These are phyloP conservation scores for Clarireedia homoeocarpa DNA, from an alignment of 2,329 filamentous ascomycete genomes.

Conservation along the genomic window DNA sequence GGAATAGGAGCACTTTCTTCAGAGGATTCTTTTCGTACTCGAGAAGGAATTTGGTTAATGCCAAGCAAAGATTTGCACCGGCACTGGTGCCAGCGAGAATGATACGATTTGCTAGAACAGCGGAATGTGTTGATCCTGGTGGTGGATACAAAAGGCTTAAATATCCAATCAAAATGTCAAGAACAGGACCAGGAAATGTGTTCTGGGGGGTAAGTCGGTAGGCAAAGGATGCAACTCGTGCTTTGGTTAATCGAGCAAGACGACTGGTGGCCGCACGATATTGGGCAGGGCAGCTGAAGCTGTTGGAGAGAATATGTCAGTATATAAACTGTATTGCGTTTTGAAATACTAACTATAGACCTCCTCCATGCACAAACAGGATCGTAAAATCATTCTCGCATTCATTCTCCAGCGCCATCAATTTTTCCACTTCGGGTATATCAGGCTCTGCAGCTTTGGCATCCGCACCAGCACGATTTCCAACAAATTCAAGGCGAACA, in stretches of 20 bases:
- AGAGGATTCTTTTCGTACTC: constrained; percentile 45
- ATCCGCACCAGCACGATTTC: background rate
- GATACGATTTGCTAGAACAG: constrained; percentile 57
- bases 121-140: constrained; percentile 54
- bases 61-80: constrained; percentile 63
- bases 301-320: background rate
- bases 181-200: constrained; percentile 64
- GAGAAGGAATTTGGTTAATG: constrained; percentile 60
- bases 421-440: background rate
- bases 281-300: background rate
- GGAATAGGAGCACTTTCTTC: constrained; percentile 52
- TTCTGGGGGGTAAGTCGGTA: constrained; percentile 69
- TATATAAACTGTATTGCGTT: background rate
- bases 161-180: constrained; percentile 67
- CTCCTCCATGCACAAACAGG: background rate
- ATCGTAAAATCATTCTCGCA: background rate
- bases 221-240: constrained; percentile 55
- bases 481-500: background rate
- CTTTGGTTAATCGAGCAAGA: constrained; percentile 58
- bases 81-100: constrained; percentile 66
- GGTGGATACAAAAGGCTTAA: constrained; percentile 60
- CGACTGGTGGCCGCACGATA: constrained; percentile 45
- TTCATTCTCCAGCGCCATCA: background rate
- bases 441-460: background rate
- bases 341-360: background rate